A percentile compares a stretch with the other conserved stretches of the same genome.
These are phyloP conservation scores for Simplicillium sp. DNA, from an alignment of 2,329 filamentous ascomycete genomes.

Conservation along the genomic window DNA sequence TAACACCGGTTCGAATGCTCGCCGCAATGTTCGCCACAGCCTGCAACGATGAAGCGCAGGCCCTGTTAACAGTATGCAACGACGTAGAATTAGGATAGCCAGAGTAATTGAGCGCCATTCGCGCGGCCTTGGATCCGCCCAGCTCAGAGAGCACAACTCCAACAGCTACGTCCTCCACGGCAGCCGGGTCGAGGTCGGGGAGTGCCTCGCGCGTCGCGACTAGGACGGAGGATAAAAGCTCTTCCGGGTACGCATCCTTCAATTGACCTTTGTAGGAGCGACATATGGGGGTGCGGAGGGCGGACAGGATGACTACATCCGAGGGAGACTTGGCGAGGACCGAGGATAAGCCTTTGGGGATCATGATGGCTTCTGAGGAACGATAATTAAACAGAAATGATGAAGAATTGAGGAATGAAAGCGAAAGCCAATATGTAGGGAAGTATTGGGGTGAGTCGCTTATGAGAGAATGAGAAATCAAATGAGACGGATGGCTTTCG, in stretches of 20 bases:
- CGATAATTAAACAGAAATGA: background rate
- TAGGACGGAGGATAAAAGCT: constrained; percentile 64
- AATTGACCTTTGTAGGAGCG: constrained; percentile 75
- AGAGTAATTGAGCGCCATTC: constrained; percentile 82
- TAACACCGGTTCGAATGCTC: constrained; percentile 64
- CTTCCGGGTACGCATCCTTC: constrained; percentile 83
- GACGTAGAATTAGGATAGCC: constrained; percentile 64
- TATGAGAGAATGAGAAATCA: background rate
- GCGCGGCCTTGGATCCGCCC: constrained; percentile 79
- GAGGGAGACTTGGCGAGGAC: constrained; percentile 70
- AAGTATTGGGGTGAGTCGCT: background rate
- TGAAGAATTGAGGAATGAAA: background rate
- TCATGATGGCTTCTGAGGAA: constrained; percentile 1
- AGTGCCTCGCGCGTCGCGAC: constrained; percentile 42
- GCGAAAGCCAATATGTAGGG: too few relatives aligned
- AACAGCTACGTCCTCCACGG: constrained; percentile 66
- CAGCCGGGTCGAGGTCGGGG: constrained; percentile 59
- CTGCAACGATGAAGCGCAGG: constrained; percentile 71
- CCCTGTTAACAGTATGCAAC: constrained; percentile 82
- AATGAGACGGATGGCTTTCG: constrained; percentile 1
- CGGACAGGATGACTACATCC: constrained; percentile 81
- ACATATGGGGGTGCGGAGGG: constrained; percentile 81
- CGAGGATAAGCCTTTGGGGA: constrained; percentile 51
- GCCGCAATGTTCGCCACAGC: constrained; percentile 67
- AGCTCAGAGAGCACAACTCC: constrained; percentile 88